Evolutionary conservation across 208 protist genomes (phyloP).

Genomic region (Tritrichomonas musculus): DNA sequence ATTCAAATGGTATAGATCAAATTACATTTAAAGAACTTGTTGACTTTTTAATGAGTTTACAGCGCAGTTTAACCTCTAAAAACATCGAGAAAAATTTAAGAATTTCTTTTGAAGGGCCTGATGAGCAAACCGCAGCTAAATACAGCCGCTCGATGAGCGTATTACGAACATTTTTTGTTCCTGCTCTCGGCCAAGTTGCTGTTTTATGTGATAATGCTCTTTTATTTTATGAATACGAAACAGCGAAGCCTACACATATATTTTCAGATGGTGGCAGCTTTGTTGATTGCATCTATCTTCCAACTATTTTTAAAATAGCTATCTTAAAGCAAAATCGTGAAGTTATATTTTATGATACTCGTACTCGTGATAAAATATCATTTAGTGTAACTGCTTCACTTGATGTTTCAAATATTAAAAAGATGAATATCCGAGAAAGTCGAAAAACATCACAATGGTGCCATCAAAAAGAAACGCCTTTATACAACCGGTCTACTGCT

Average conservation of each 20-base stretch:
- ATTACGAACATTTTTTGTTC: neutral
- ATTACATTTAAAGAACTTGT: neutral
- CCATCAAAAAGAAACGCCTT: neutral
- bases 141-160: neutral
- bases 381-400: neutral
- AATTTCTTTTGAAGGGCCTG: neutral
- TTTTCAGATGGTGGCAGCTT: neutral
- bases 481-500: neutral
- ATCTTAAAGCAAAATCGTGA: neutral
- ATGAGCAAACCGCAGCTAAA: neutral
- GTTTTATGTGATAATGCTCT: neutral
- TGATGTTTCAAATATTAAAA: neutral
- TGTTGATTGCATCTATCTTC: neutral
- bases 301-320: neutral
- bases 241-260: neutral
- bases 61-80: too few species aligned
- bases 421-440: neutral
- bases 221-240: neutral
- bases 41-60: neutral
- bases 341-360: constrained; percentile 16
- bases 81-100: neutral
- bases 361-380: neutral
- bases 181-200: neutral
- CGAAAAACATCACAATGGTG: neutral
- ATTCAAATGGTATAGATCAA: neutral